phyloP scores from a whole-genome alignment of 2,329 filamentous ascomycete species.

The Penicillium sp. region DNA sequence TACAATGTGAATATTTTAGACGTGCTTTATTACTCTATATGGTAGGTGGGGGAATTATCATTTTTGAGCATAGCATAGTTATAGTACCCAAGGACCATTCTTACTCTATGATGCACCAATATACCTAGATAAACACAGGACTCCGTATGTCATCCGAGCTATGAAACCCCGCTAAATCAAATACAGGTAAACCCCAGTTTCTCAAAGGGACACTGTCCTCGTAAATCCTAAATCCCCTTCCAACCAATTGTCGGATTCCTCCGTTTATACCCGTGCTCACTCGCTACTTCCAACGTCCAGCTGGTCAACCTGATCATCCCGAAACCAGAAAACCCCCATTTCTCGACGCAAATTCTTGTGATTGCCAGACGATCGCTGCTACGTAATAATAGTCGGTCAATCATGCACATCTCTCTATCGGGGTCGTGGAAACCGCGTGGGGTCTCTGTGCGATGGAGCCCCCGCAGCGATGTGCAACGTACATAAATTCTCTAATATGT shows the following conservation, averaged over 20 bases:
- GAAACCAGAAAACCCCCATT: background rate
- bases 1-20: background rate
- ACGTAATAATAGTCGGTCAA: slow-evolving; percentile 5
- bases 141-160: background rate
- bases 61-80: background rate
- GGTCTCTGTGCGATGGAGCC: slow-evolving; percentile 13
- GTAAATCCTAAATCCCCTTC: background rate
- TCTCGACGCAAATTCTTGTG: background rate
- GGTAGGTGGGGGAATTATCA: slow-evolving; percentile 4
- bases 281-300: background rate
- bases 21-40: slow-evolving; percentile 12
- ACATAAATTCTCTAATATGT: slow-evolving; percentile 1
- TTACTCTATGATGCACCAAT: background rate
- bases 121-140: background rate
- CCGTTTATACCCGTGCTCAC: slow-evolving; percentile 10
- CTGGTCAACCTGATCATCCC: background rate
- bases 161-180: background rate
- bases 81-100: background rate
- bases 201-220: background rate
- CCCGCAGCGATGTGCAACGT: slow-evolving; percentile 8
- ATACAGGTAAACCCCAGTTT: background rate
- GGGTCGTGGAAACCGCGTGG: slow-evolving; percentile 16
- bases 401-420: slow-evolving; percentile 20
- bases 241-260: slow-evolving; percentile 5
- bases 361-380: slow-evolving; percentile 12